Evolutionary conservation across 495 filamentous ascomycete genomes (phyloP), one percentile per base, ranked within the genome.

Genomic region (Gamarada debralockiae): DNA sequence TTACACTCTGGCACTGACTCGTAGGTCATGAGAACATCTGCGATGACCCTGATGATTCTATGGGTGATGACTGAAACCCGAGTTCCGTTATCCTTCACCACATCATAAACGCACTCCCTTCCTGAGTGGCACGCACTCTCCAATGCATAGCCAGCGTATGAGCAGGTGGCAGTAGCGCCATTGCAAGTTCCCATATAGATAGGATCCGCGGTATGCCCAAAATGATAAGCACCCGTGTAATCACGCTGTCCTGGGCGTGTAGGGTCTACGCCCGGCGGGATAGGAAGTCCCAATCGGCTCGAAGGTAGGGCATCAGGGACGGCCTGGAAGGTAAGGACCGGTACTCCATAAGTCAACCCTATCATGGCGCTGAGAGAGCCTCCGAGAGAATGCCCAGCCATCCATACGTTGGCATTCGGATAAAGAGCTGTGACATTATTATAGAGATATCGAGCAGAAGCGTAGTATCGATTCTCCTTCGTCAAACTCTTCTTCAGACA

Each of bases 161-260:
- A 91, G 65, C 93, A 98, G 6, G 79, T 77, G 12, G 92, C 89
- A 22, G 86, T 90, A 14, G 89, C 88, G 29, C 86, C 87, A 65
- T 95, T 96, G 68, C 93, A 98, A 9, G 85, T 86, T 24, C 93
- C 93, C 77, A 97, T 90, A 64, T 84, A 98, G 5, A 98, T 79
- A 0, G 93, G 93, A 69, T 98, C 93, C 7, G 95, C 93, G 4
- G 89, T 97, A 64, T 97, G 89, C 6, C 93, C 93, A 63, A 97
- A 89, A 69, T 98, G 95, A 60, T 82, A 95, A n/a, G 85, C 74
- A 2, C 90, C 92, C 2, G 88, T 95, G 58, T 78, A 78, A 45
- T 76, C 70, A 12, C 90, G 76, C 3, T 75, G 74, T 55, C 93
- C 87, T 8, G 88, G 88, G 22, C 81, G 69, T 25, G 78, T 73